Evolutionary conservation across 2,329 filamentous ascomycete genomes (phyloP).

Genomic region (Pseudogymnoascus sp.): DNA sequence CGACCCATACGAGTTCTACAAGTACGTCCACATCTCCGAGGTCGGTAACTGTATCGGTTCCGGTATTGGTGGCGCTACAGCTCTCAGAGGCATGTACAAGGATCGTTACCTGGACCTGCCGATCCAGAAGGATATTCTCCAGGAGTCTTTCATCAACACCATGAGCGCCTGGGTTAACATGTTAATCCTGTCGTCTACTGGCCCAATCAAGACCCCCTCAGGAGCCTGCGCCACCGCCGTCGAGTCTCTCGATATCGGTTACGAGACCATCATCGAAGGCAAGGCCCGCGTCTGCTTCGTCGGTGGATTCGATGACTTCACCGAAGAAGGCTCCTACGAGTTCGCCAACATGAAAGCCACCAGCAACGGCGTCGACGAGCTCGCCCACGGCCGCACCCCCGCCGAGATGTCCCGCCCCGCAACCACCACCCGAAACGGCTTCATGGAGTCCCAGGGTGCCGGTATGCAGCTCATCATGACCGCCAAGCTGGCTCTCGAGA

Average conservation of each 20-base stretch:
- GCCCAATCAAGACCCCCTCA: slow-evolving; percentile 96
- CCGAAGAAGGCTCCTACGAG: slow-evolving; percentile 97
- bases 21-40: slow-evolving; percentile 96
- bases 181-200: slow-evolving; percentile 92
- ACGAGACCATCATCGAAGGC: slow-evolving; percentile 96
- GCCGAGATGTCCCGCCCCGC: slow-evolving; percentile 97
- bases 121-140: slow-evolving; percentile 95
- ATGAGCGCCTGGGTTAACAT: slow-evolving; percentile 99
- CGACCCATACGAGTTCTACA: slow-evolving; percentile 99
- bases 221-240: slow-evolving; percentile 96
- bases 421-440: slow-evolving; percentile 92
- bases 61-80: slow-evolving; percentile 90
- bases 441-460: slow-evolving; percentile 99
- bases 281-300: slow-evolving; percentile 97
- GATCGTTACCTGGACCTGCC: slow-evolving; percentile 95
- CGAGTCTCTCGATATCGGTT: slow-evolving; percentile 94
- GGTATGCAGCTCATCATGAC: slow-evolving; percentile 99
- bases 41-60: slow-evolving; percentile 98
- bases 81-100: slow-evolving; percentile 95
- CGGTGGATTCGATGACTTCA: slow-evolving; percentile 98
- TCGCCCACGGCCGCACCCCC: slow-evolving; percentile 89
- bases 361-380: slow-evolving; percentile 94
- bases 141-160: slow-evolving; percentile 99
- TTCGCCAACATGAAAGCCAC: slow-evolving; percentile 99
- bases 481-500: slow-evolving; percentile 87